phyloP scores from a whole-genome alignment of 2,329 filamentous ascomycete genomes.

The Sarocladium kiliense region DNA sequence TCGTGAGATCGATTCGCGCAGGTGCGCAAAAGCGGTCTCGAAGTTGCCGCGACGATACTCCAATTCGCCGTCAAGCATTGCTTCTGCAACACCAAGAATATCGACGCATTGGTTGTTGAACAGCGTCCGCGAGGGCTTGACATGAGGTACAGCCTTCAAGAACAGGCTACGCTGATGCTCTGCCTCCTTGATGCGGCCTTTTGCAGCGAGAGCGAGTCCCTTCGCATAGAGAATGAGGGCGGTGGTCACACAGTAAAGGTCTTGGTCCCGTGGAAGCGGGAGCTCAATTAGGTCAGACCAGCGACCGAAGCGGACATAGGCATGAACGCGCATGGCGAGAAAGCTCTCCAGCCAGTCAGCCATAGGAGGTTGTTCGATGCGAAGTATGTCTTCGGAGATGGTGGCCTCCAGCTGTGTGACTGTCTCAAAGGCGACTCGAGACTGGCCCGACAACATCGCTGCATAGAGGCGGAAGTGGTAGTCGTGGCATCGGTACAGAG shows the following conservation, averaged over 20 bases:
- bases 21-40: slow-evolving; percentile 51
- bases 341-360: slow-evolving; percentile 75
- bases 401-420: slow-evolving; percentile 53
- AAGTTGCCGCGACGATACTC: slow-evolving; percentile 61
- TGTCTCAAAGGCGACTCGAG: slow-evolving; percentile 55
- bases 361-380: slow-evolving; percentile 65
- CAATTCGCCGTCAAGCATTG: slow-evolving; percentile 70
- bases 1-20: slow-evolving; percentile 51
- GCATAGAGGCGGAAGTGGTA: slow-evolving; percentile 73
- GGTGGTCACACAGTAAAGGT: slow-evolving; percentile 64
- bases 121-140: slow-evolving; percentile 53
- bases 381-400: slow-evolving; percentile 58
- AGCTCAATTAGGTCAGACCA: slow-evolving; percentile 63
- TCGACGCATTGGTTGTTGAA: slow-evolving; percentile 40
- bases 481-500: slow-evolving; percentile 69
- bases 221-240: slow-evolving; percentile 65
- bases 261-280: slow-evolving; percentile 48
- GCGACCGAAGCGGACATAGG: slow-evolving; percentile 65
- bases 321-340: slow-evolving; percentile 61
- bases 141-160: slow-evolving; percentile 38
- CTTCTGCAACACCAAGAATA: slow-evolving; percentile 56
- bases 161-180: slow-evolving; percentile 47
- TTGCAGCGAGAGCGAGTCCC: slow-evolving; percentile 60
- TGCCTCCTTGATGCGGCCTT: slow-evolving; percentile 49
- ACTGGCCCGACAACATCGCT: slow-evolving; percentile 71